Conservation (phyloP, 352 stramenopile species). For the Globisporangium echinulatum region DNA sequence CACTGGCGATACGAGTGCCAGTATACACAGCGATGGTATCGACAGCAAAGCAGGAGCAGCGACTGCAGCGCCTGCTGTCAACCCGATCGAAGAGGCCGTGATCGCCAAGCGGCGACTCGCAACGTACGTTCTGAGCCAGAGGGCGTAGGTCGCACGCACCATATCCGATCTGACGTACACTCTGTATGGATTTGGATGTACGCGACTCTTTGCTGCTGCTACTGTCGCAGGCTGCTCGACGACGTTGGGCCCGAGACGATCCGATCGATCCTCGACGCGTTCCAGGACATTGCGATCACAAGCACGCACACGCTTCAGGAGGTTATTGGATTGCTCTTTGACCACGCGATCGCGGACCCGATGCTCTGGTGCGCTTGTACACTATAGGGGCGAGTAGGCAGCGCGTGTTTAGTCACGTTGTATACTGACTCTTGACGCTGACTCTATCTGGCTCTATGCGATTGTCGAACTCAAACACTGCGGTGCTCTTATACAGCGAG, state of each 20-base stretch:
- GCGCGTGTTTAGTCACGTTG: too few species aligned
- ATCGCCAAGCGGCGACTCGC: conserved; percentile 43
- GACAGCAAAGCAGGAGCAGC: conserved; percentile 10
- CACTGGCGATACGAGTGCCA: neutral
- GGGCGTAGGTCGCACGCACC: neutral
- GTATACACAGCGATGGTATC: neutral
- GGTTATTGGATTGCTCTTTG: conserved; percentile 59
- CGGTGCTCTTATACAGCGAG: conserved; percentile 22
- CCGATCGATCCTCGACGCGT: conserved; percentile 34
- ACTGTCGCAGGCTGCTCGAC: conserved; percentile 40
- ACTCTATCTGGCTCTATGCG: neutral
- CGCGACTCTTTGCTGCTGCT: conserved; percentile 1
- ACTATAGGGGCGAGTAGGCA: too few species aligned
- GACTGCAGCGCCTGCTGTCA: conserved; percentile 20
- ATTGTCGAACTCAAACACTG: too few species aligned
- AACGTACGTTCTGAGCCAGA: conserved; percentile 25
- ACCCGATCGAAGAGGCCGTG: conserved; percentile 58
- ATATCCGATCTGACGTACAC: too few species aligned
- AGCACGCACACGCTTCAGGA: conserved; percentile 71
- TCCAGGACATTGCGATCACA: conserved; percentile 57
- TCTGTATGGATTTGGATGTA: neutral
- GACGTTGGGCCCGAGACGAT: conserved; percentile 38
- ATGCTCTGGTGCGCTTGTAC: conserved; percentile 33
- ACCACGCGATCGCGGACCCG: conserved; percentile 62
- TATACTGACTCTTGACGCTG: neutral